phyloP scores from a whole-genome alignment of 2,329 filamentous ascomycete species.

The Bisporella sp. region DNA sequence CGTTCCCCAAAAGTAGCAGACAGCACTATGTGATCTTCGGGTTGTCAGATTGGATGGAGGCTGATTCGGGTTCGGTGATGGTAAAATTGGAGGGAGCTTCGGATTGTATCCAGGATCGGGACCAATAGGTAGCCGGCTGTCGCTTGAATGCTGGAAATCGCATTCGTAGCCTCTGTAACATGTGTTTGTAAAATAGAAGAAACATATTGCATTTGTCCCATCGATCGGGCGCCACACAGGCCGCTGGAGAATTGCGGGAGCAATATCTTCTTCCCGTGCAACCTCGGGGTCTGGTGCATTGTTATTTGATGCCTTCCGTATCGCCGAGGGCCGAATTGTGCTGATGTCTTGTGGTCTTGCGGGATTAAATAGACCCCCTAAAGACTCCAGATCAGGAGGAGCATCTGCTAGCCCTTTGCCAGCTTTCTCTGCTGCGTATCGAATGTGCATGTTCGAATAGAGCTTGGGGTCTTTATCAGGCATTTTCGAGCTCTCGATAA shows the following conservation, averaged over 20 bases:
- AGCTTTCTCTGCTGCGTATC: conserved; percentile 35
- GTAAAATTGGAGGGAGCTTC: background rate
- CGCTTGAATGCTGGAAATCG: background rate
- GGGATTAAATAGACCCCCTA: conserved; percentile 20
- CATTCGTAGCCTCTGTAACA: background rate
- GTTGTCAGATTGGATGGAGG: background rate
- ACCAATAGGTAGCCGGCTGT: background rate
- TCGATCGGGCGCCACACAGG: background rate
- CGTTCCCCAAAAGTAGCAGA: conserved; percentile 9
- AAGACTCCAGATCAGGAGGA: conserved; percentile 30
- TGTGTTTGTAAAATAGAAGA: background rate
- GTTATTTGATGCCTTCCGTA: conserved; percentile 7
- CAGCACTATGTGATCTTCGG: background rate
- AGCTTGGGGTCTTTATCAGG: conserved; percentile 33
- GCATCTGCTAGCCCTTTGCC: conserved; percentile 38
- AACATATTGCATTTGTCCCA: background rate
- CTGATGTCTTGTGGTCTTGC: conserved; percentile 9
- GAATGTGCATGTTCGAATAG: conserved; percentile 32
- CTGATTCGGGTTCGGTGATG: background rate
- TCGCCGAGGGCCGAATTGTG: conserved; percentile 9
- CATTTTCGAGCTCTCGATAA: conserved; percentile 27
- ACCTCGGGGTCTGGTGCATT: background rate
- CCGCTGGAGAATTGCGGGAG: background rate
- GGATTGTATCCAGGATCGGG: background rate
- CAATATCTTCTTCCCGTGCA: background rate